Conservation (phyloP, 805 yeast genomes). For the Crinitomyces ghanaensis region DNA sequence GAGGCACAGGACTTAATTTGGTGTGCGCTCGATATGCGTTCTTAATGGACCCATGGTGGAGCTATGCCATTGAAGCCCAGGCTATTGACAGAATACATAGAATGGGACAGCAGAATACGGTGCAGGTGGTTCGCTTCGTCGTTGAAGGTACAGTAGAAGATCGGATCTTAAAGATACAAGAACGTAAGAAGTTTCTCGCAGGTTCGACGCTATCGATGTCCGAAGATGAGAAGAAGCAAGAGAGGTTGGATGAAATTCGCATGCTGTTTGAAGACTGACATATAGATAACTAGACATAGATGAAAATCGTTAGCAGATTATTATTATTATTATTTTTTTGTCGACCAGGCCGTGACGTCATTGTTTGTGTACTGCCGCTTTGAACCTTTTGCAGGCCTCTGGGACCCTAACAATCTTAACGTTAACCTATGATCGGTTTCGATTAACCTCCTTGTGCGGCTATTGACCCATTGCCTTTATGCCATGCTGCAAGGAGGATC, state of each 20-base stretch:
- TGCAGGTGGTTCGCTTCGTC: constrained; percentile 68
- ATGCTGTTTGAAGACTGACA: constrained; percentile 21
- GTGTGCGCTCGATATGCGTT: constrained; percentile 78
- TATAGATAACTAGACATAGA: neutral
- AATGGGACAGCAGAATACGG: constrained; percentile 70
- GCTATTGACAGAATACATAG: constrained; percentile 88
- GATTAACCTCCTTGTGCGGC: no score
- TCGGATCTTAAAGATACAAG: constrained; percentile 80
- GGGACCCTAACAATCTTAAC: no score
- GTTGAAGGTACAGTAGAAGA: constrained; percentile 77
- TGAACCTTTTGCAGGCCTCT: no score
- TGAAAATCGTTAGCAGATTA: neutral
- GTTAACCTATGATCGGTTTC: no score
- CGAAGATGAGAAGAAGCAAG: constrained; percentile 26
- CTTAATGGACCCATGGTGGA: constrained; percentile 98
- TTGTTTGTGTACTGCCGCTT: no score
- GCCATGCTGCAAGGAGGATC: no score
- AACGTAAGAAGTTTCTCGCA: constrained; percentile 42
- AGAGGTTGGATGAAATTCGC: constrained; percentile 27
- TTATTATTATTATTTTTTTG: no score
- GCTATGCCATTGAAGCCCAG: constrained; percentile 81
- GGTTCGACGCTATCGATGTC: constrained; percentile 21
- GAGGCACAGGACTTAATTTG: constrained; percentile 86
- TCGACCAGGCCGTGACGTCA: no score
- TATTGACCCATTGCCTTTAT: no score